Percentiles rank a stretch among this genome's conserved stretches.
Conservation (phyloP, 2,329 filamentous ascomycete species). For the Epichloe scottii region DNA sequence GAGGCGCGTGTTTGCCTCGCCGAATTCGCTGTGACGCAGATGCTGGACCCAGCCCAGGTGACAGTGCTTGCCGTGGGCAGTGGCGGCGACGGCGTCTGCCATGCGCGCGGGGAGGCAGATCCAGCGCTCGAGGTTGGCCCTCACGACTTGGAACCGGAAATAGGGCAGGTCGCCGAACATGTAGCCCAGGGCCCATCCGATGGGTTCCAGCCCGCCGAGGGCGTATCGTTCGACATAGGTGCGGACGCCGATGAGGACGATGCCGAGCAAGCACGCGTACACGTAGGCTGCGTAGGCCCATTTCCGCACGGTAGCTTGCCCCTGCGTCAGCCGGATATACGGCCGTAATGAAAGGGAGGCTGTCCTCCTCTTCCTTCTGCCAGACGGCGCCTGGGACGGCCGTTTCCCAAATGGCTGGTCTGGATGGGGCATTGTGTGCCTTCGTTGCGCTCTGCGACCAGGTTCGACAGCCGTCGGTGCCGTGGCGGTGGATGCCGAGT, state of each 20-base stretch:
- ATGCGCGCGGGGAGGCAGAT: slow-evolving; percentile 51
- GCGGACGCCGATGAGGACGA: slow-evolving; percentile 61
- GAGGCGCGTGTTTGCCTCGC: slow-evolving; percentile 72
- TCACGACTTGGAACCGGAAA: slow-evolving; percentile 60
- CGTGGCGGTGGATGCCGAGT: background rate
- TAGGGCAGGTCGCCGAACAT: slow-evolving; percentile 65
- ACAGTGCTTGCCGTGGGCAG: slow-evolving; percentile 23
- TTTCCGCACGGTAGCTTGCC: slow-evolving; percentile 64
- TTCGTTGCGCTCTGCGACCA: slow-evolving; percentile 20
- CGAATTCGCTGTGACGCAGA: slow-evolving; percentile 51
- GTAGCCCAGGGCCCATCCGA: slow-evolving; percentile 89
- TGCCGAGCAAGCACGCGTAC: slow-evolving; percentile 52
- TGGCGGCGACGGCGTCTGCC: slow-evolving; percentile 9
- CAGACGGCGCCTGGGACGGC: slow-evolving; percentile 45
- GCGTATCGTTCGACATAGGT: slow-evolving; percentile 55
- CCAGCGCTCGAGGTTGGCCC: slow-evolving; percentile 60
- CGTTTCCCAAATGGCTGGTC: slow-evolving; percentile 23
- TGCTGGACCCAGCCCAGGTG: slow-evolving; percentile 49
- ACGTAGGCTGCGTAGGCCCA: slow-evolving; percentile 75
- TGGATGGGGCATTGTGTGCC: slow-evolving; percentile 41
- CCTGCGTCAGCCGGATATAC: slow-evolving; percentile 68
- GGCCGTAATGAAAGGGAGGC: slow-evolving; percentile 53
- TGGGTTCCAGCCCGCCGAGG: slow-evolving; percentile 61
- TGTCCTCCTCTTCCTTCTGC: slow-evolving; percentile 52
- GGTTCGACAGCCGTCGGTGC: background rate